Conservation (phyloP, 306 rosid species). For the Rubus idaeus region DNA sequence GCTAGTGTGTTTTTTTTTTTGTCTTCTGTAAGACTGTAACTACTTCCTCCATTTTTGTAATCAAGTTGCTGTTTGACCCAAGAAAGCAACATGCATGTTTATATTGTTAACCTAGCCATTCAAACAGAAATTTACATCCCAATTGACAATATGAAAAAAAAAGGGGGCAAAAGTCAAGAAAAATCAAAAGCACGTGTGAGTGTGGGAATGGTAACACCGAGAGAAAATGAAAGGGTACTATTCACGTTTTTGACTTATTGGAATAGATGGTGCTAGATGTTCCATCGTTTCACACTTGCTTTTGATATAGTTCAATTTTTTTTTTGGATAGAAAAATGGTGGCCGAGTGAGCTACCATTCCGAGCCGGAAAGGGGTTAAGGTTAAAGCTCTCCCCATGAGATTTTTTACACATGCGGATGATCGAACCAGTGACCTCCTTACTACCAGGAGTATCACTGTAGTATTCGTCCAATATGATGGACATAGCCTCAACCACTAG, state of each 20-base stretch:
- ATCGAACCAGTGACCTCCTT: too few species aligned
- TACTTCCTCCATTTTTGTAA: background rate
- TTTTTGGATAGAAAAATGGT: too few species aligned
- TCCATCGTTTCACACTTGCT: background rate
- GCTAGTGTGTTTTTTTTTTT: background rate
- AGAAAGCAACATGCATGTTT: background rate
- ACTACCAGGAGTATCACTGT: too few species aligned
- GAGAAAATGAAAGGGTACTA: background rate
- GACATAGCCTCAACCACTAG: too few species aligned
- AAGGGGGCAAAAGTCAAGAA: background rate
- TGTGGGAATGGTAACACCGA: background rate
- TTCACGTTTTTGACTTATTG: background rate
- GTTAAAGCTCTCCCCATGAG: too few species aligned
- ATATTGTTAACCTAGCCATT: background rate
- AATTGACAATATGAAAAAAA: background rate
- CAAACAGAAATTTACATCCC: background rate
- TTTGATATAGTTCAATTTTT: background rate
- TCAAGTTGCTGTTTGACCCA: background rate
- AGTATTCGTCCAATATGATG: too few species aligned
- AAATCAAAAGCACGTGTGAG: conserved; percentile 4
- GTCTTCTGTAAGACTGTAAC: background rate
- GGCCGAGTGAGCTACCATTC: too few species aligned
- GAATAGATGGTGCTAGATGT: background rate
- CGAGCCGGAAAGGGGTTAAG: too few species aligned
- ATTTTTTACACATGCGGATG: too few species aligned